Conservation (phyloP, 495 filamentous ascomycete genomes). For the Arthonia radiata region DNA sequence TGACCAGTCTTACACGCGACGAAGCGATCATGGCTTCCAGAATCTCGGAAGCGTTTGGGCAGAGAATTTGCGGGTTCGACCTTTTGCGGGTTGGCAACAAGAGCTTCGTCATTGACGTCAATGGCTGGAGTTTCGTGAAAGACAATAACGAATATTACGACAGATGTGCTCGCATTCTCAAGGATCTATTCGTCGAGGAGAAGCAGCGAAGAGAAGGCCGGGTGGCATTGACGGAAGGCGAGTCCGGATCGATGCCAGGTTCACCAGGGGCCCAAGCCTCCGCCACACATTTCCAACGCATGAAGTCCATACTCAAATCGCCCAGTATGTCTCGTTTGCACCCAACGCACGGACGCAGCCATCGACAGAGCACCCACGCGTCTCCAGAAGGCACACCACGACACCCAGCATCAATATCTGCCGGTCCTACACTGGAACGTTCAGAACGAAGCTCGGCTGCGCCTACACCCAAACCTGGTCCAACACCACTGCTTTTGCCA, state of each 20-base stretch:
- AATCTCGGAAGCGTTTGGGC: conserved; percentile 81
- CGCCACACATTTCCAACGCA: background rate
- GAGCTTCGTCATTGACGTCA: conserved; percentile 97
- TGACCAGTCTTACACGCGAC: conserved; percentile 57
- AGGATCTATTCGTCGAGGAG: conserved; percentile 64
- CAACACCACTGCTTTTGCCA: too few species aligned
- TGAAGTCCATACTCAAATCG: background rate
- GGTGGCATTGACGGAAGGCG: conserved; percentile 1
- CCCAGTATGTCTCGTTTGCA: background rate
- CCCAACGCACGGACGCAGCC: too few species aligned
- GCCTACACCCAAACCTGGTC: too few species aligned
- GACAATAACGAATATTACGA: conserved; percentile 98
- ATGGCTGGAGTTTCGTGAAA: conserved; percentile 99
- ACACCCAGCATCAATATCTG: too few species aligned
- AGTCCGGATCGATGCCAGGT: background rate
- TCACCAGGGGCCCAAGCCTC: background rate
- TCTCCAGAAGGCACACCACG: too few species aligned
- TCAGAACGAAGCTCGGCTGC: too few species aligned
- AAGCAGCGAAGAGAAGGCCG: conserved; percentile 28
- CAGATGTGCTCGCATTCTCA: conserved; percentile 61
- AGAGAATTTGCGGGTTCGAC: conserved; percentile 91
- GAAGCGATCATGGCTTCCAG: conserved; percentile 68
- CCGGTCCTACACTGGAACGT: too few species aligned
- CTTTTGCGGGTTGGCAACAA: conserved; percentile 64
- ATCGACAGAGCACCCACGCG: too few species aligned